Base-by-base conservation (phyloP, 1,284 basidiomycete genomes). In the Cryptococcus neoformans region DNA sequence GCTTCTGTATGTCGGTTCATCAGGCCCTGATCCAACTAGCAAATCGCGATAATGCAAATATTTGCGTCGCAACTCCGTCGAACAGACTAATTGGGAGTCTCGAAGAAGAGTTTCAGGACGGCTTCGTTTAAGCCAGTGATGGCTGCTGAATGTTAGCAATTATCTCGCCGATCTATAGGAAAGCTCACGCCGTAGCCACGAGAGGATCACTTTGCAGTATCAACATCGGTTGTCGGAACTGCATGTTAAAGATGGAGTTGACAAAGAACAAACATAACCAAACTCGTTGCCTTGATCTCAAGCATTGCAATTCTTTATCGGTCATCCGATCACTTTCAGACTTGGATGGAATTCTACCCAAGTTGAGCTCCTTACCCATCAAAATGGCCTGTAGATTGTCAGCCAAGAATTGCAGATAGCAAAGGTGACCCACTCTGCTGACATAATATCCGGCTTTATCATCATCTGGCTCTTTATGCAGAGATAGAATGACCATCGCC, bases 201-300 rank as follows among this genome's bases (percentile, higher is more conserved):
- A 73, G 54, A 1, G 65, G 65, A 46, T 73, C 70, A 5, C 61
- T 64, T 28, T 65, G 63, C 6, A 62, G 53, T 37, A 73, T 70
- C 10, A 70, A 61, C 65, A 73, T 66, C 8, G 69, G 68, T 56
- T 67, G 67, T 11, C 65, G 62, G 58, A 73, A 73, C 58, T 73
- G 70, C 67, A 73, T 69, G 54, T 67, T 65, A 58, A 70, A 73
- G 38, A 73, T 67, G 0, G 70, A 68, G 57, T 68, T 73, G 53
- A 62, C 62, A 17, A 65, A 59, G 66, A 73, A 73, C 16, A 73
- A 50, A 16, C 66, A 60, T 28, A 73, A 50, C 70, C 70, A 73
- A 2, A 68, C 53, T 12, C 69, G 50, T 16, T 70, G 69, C 48
- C 57, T 59, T n/a, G 57, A 55, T 21, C 70, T 59, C n/a, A 67